phyloP scores from a whole-genome alignment of 2,329 filamentous ascomycete species.

The Leptographium procerum region DNA sequence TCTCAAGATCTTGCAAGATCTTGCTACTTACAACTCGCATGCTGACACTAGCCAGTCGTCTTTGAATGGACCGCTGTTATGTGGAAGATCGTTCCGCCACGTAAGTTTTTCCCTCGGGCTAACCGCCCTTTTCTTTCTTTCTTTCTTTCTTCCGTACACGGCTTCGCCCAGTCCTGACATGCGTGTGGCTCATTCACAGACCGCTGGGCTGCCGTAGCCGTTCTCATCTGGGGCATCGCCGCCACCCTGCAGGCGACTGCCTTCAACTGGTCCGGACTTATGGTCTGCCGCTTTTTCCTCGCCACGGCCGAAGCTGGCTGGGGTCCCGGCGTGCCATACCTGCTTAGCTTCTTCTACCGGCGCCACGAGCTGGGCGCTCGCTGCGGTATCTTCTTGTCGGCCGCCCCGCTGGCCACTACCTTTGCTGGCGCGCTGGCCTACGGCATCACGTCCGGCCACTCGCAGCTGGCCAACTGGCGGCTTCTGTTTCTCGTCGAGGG shows the following conservation, averaged over 20 bases:
- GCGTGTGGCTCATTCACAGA: slow-evolving; percentile 8
- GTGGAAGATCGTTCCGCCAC: slow-evolving; percentile 29
- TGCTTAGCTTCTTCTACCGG: slow-evolving; percentile 35
- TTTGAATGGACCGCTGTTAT: slow-evolving; percentile 30
- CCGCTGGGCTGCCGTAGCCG: slow-evolving; percentile 17
- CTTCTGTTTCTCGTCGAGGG: slow-evolving; percentile 56
- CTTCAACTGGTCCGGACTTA: slow-evolving; percentile 22
- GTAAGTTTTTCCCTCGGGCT: slow-evolving; percentile 17
- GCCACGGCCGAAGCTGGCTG: slow-evolving; percentile 34
- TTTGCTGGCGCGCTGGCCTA: slow-evolving; percentile 56
- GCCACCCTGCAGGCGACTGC: slow-evolving; percentile 22
- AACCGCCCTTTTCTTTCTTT: too few species aligned
- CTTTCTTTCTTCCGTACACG: neutral
- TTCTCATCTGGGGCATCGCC: slow-evolving; percentile 19
- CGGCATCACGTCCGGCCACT: slow-evolving; percentile 48
- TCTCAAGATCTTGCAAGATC: too few species aligned
- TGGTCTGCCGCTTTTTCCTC: slow-evolving; percentile 28
- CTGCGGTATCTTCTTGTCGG: slow-evolving; percentile 60
- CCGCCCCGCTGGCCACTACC: slow-evolving; percentile 53
- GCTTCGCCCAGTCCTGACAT: neutral
- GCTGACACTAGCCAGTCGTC: slow-evolving; percentile 17
- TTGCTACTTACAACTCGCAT: too few species aligned
- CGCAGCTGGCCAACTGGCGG: slow-evolving; percentile 50
- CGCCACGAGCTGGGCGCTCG: slow-evolving; percentile 55
- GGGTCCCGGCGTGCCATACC: slow-evolving; percentile 27